A percentile compares a stretch with the other conserved stretches of the same genome.
Conservation (phyloP, 768 basidiomycete species). For the Pilatotrama ljubarskyi region DNA sequence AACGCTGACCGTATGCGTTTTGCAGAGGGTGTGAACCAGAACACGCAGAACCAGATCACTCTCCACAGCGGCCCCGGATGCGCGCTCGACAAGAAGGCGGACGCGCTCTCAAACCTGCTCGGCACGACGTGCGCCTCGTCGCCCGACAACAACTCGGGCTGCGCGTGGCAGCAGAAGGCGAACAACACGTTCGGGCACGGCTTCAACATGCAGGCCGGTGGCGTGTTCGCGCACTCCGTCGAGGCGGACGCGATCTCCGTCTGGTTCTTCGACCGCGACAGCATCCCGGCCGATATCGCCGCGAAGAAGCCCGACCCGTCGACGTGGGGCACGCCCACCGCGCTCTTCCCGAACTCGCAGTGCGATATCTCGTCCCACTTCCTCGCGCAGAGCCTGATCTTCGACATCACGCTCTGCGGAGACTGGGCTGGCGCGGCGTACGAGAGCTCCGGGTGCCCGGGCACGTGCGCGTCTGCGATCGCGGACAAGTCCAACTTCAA, state of each 20-base stretch:
- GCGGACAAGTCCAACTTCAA: slow-evolving; percentile 57
- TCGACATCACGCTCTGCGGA: slow-evolving; percentile 46
- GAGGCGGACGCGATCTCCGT: slow-evolving; percentile 43
- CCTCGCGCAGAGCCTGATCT: slow-evolving; percentile 38
- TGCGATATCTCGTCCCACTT: slow-evolving; percentile 41
- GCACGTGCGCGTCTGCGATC: slow-evolving; percentile 40
- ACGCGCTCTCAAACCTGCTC: slow-evolving; percentile 32
- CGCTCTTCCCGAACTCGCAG: slow-evolving; percentile 36
- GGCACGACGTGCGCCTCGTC: slow-evolving; percentile 35
- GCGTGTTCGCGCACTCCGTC: slow-evolving; percentile 44
- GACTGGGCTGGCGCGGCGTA: slow-evolving; percentile 44
- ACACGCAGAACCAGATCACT: slow-evolving; percentile 43
- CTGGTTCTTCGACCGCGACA: slow-evolving; percentile 46
- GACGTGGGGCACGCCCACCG: slow-evolving; percentile 44
- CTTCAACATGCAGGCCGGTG: slow-evolving; percentile 46
- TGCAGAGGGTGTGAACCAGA: slow-evolving; percentile 45
- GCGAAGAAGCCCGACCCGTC: slow-evolving; percentile 37
- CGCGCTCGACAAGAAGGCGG: slow-evolving; percentile 31
- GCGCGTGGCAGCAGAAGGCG: slow-evolving; percentile 38
- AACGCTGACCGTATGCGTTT: background rate
- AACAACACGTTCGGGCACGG: slow-evolving; percentile 40
- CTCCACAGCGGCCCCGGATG: slow-evolving; percentile 43
- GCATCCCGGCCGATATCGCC: slow-evolving; percentile 39
- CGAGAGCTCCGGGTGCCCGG: slow-evolving; percentile 32
- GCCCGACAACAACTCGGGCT: slow-evolving; percentile 39